Percentiles rank a stretch among this genome's conserved stretches.
These are phyloP conservation scores for Ophiostoma ips DNA, from an alignment of 2,329 filamentous ascomycete species.

Conservation along the genomic window DNA sequence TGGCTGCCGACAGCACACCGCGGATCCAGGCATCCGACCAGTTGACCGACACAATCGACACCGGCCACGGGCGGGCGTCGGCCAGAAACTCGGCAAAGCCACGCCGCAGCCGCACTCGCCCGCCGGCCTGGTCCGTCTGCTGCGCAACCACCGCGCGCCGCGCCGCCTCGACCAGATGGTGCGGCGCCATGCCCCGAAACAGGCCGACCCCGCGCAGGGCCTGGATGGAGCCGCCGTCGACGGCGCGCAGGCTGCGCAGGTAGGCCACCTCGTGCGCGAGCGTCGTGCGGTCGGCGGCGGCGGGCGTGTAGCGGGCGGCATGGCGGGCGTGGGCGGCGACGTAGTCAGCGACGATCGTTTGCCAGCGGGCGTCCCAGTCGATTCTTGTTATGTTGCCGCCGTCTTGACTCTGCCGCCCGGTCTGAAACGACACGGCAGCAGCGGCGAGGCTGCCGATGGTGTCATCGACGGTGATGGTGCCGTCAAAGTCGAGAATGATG, in stretches of 20 bases:
- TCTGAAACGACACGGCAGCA: conserved; percentile 26
- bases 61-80: conserved; percentile 21
- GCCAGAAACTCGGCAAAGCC: conserved; percentile 16
- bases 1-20: conserved; percentile 17
- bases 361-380: conserved; percentile 27
- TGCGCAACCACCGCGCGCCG: neutral
- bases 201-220: conserved; percentile 30
- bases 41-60: conserved; percentile 35
- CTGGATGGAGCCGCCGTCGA: conserved; percentile 33
- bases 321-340: conserved; percentile 26
- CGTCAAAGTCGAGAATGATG: conserved; percentile 45
- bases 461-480: conserved; percentile 41
- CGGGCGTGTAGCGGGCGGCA: conserved; percentile 19
- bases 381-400: conserved; percentile 6
- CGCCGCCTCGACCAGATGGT: conserved; percentile 26
- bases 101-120: conserved; percentile 1
- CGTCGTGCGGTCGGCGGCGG: conserved; percentile 20
- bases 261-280: conserved; percentile 28
- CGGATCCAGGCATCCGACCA: conserved; percentile 18
- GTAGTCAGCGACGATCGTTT: conserved; percentile 32
- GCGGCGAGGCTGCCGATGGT: conserved; percentile 35
- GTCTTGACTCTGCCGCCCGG: conserved; percentile 5
- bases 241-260: conserved; percentile 26
- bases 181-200: conserved; percentile 26
- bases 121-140: neutral